Percentiles rank a stretch among this genome's conserved stretches.
Evolutionary conservation across 169 alveolate genomes (phyloP).

Genomic region (Plasmodium ovale): DNA sequence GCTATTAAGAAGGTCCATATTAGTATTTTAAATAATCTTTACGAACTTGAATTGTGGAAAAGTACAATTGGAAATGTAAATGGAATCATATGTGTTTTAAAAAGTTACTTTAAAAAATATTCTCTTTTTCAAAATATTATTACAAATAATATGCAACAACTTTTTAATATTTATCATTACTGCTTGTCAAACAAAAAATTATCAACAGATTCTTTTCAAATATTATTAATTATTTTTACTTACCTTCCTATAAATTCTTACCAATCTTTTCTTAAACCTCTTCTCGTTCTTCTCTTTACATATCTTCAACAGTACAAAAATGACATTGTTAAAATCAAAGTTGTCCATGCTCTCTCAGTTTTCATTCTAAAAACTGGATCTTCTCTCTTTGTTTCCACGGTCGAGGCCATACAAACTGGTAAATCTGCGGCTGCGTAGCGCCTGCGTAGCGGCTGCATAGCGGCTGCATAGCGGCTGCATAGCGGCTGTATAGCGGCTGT

Average conservation of each 20-base stretch:
- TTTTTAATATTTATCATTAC: slow-evolving; percentile 86
- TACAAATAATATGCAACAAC: slow-evolving; percentile 81
- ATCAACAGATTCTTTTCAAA: slow-evolving; percentile 85
- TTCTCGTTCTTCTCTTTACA: slow-evolving; percentile 84
- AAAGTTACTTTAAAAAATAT: slow-evolving; percentile 84
- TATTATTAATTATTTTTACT: slow-evolving; percentile 83
- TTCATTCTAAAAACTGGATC: slow-evolving; percentile 29
- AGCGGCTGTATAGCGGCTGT: background rate
- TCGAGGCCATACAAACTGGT: slow-evolving; percentile 35
- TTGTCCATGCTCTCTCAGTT: slow-evolving; percentile 32
- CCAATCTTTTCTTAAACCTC: slow-evolving; percentile 81
- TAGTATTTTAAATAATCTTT: slow-evolving; percentile 78
- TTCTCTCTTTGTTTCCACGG: background rate
- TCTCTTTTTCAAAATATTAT: slow-evolving; percentile 82
- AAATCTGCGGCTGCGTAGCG: background rate
- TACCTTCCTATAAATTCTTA: slow-evolving; percentile 84
- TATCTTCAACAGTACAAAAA: slow-evolving; percentile 82
- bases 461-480: background rate
- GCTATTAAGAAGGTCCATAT: slow-evolving; percentile 77
- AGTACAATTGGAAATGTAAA: slow-evolving; percentile 84
- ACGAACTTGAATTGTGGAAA: slow-evolving; percentile 79
- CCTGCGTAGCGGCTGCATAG: too few species aligned
- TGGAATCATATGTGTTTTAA: slow-evolving; percentile 86
- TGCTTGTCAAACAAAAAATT: slow-evolving; percentile 88
- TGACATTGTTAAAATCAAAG: slow-evolving; percentile 52